These are phyloP conservation scores for Xylariales sp. DNA, from an alignment of 2,329 filamentous ascomycete species.

Conservation along the genomic window DNA sequence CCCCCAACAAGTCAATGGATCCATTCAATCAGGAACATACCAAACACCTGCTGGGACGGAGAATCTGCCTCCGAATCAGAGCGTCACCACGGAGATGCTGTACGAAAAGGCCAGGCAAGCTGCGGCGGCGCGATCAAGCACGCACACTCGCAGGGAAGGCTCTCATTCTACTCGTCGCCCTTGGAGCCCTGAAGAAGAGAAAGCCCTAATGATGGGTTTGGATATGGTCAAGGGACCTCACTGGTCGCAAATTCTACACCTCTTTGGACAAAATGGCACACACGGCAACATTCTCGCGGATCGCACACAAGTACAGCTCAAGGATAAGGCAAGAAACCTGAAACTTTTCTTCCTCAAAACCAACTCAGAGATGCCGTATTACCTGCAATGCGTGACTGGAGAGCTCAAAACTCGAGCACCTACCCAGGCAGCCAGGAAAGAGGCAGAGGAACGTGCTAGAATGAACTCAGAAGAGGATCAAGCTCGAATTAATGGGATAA, in stretches of 20 bases:
- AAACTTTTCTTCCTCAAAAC: constrained; percentile 92
- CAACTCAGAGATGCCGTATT: constrained; percentile 85
- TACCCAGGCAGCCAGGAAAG: constrained; percentile 65
- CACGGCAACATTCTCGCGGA: constrained; percentile 82
- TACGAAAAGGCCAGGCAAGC: constrained; percentile 58
- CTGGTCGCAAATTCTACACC: constrained; percentile 84
- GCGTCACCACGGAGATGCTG: constrained; percentile 47
- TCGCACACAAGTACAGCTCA: constrained; percentile 84
- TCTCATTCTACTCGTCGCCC: constrained; percentile 65
- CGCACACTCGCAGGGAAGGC: constrained; percentile 52
- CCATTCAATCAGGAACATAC: constrained; percentile 14
- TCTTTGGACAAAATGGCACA: constrained; percentile 77
- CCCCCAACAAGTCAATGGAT: constrained; percentile 14
- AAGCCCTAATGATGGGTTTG: constrained; percentile 81
- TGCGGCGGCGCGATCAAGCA: constrained; percentile 51
- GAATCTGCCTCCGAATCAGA: constrained; percentile 51
- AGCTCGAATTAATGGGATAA: constrained; percentile 56
- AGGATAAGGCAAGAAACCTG: constrained; percentile 86
- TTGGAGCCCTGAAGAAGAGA: constrained; percentile 87
- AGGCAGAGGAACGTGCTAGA: constrained; percentile 60
- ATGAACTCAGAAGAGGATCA: constrained; percentile 56
- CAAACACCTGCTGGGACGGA: constrained; percentile 8
- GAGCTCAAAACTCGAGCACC: constrained; percentile 84
- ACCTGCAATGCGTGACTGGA: constrained; percentile 81
- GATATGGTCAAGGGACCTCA: constrained; percentile 87